Conservation (phyloP, 768 basidiomycete species). For the Royoungia palumana region DNA sequence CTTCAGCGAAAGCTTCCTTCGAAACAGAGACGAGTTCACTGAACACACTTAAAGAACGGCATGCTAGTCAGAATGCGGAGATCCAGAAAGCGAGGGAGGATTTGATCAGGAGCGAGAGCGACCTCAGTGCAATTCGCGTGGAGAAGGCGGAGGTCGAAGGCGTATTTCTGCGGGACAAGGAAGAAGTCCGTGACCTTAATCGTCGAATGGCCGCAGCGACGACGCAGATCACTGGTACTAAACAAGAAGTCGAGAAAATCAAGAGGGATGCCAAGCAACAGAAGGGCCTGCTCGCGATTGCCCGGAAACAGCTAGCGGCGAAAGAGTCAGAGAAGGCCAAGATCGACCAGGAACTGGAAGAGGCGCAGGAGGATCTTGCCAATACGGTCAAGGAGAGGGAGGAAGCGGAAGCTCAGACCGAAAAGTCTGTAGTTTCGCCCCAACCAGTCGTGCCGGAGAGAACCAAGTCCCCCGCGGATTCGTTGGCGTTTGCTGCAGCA, state of each 20-base stretch:
- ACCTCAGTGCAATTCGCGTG: conserved; percentile 80
- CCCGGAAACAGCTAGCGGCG: conserved; percentile 86
- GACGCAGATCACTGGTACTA: conserved; percentile 66
- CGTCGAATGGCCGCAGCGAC: conserved; percentile 79
- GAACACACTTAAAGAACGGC: conserved; percentile 64
- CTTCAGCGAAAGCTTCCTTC: conserved; percentile 77
- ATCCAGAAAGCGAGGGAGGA: conserved; percentile 73
- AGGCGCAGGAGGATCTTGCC: conserved; percentile 54
- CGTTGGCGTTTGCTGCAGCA: conserved; percentile 58
- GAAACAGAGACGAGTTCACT: conserved; percentile 80
- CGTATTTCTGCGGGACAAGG: conserved; percentile 83
- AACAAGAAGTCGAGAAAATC: conserved; percentile 76
- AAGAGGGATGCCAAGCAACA: conserved; percentile 96
- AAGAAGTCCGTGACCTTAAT: conserved; percentile 85
- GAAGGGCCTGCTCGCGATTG: conserved; percentile 91
- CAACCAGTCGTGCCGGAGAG: conserved; percentile 27
- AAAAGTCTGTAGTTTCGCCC: conserved; percentile 20
- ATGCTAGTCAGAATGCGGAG: conserved; percentile 60
- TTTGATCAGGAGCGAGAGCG: conserved; percentile 87
- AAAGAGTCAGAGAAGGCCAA: conserved; percentile 77
- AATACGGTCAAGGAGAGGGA: conserved; percentile 53
- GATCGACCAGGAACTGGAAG: conserved; percentile 68
- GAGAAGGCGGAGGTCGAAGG: conserved; percentile 94
- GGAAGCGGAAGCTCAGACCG: conserved; percentile 50
- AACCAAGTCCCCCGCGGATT: conserved; percentile 43